Conservation (phyloP, 2,329 filamentous ascomycete species). For the Dothideomycetes sp. region DNA sequence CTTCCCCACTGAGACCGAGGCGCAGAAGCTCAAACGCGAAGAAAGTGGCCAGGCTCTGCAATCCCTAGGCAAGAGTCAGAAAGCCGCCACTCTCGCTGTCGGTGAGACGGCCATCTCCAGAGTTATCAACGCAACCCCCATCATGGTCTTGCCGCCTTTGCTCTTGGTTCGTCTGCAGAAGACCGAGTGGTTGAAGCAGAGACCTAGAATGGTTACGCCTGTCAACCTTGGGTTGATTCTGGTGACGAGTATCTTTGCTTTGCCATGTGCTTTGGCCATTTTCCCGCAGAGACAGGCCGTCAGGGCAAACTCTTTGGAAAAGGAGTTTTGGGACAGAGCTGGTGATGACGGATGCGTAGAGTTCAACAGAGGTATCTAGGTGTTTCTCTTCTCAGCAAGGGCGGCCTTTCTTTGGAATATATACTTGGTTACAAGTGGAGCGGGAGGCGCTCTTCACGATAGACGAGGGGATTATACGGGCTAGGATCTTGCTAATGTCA, state of each 20-base stretch:
- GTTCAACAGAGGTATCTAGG: constrained; percentile 78
- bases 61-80: constrained; percentile 76
- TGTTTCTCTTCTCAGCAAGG: too few relatives aligned
- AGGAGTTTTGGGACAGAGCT: constrained; percentile 75
- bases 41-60: constrained; percentile 22
- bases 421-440: too few relatives aligned
- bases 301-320: constrained; percentile 64
- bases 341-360: constrained; percentile 78
- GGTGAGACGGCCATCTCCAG: constrained; percentile 85
- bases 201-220: constrained; percentile 68
- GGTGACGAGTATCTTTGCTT: constrained; percentile 73
- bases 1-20: constrained; percentile 67
- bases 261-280: constrained; percentile 80
- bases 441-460: too few relatives aligned
- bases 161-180: constrained; percentile 76
- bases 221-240: constrained; percentile 84
- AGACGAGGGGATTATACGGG: too few relatives aligned
- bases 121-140: constrained; percentile 87
- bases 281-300: constrained; percentile 90
- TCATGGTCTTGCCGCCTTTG: constrained; percentile 92
- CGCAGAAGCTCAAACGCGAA: constrained; percentile 51
- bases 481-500: too few relatives aligned
- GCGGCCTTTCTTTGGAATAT: too few relatives aligned
- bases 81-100: constrained; percentile 80
- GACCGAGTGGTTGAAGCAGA: constrained; percentile 67